These are phyloP conservation scores for Pyrenophora seminiperda DNA, from an alignment of 2,329 filamentous ascomycete species.

Conservation along the genomic window DNA sequence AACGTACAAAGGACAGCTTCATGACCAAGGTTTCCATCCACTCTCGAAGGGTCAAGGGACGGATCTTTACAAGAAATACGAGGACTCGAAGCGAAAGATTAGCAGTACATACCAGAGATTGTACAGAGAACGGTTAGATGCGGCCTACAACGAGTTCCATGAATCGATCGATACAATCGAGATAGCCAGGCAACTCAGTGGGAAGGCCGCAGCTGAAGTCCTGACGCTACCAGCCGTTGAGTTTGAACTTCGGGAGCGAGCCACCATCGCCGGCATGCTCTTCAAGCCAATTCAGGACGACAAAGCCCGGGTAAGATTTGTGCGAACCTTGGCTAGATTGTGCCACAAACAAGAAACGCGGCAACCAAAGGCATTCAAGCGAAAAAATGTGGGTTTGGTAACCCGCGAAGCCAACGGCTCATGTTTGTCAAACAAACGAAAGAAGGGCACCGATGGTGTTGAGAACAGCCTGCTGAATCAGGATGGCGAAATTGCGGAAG, in stretches of 20 bases:
- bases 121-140: conserved; percentile 15
- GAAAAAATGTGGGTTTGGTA: conserved; percentile 5
- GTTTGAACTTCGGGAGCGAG: conserved; percentile 24
- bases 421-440: conserved; percentile 8
- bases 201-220: conserved; percentile 17
- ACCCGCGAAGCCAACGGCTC: conserved; percentile 6
- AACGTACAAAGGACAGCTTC: conserved; percentile 17
- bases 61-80: conserved; percentile 21
- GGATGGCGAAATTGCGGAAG: conserved; percentile 5
- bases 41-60: conserved; percentile 16
- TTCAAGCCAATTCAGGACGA: conserved; percentile 24
- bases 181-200: conserved; percentile 25
- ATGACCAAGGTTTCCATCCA: conserved; percentile 19
- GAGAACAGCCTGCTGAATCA: background rate
- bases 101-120: conserved; percentile 18
- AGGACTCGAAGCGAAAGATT: conserved; percentile 16
- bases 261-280: conserved; percentile 21
- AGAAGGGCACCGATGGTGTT: conserved; percentile 5
- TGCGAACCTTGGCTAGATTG: conserved; percentile 19
- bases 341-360: conserved; percentile 20
- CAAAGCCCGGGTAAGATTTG: conserved; percentile 16
- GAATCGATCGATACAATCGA: conserved; percentile 21
- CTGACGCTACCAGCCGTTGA: conserved; percentile 18
- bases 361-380: conserved; percentile 17
- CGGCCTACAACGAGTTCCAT: conserved; percentile 19